Percentiles rank a stretch among this genome's conserved stretches.
Conservation (phyloP, 176 grass and related monocot genomes). For the Aechmea fasciata region DNA sequence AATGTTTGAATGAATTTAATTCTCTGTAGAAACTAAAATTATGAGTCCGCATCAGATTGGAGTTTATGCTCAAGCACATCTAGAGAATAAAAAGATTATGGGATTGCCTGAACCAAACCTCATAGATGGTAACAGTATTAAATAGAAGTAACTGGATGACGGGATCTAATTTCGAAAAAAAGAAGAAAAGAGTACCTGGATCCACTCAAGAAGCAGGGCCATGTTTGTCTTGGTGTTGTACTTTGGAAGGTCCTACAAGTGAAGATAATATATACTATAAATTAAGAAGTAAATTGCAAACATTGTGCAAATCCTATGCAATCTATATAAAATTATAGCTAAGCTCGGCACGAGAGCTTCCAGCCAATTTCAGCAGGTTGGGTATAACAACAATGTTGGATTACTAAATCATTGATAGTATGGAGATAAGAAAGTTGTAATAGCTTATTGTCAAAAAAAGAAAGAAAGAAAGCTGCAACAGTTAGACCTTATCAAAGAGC, state of each 20-base stretch:
- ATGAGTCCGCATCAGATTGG: too few species aligned
- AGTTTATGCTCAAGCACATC: too few species aligned
- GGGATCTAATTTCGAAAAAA: background rate
- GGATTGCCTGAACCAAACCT: too few species aligned
- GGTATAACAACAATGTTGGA: background rate
- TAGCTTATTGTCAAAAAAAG: background rate
- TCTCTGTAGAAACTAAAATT: too few species aligned
- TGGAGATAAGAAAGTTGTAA: too few species aligned
- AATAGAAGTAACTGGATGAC: background rate
- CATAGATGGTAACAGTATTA: too few species aligned
- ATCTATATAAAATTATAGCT: conserved; percentile 2
- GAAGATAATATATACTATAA: conserved; percentile 3
- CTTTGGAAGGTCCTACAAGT: conserved; percentile 27
- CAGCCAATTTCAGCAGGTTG: background rate
- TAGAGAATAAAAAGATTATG: too few species aligned
- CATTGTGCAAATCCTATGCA: background rate
- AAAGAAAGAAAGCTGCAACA: background rate
- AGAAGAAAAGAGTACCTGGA: conserved; percentile 35
- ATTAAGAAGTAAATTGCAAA: conserved; percentile 3
- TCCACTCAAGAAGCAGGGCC: conserved; percentile 47
- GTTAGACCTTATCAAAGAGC: background rate
- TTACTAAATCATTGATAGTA: too few species aligned
- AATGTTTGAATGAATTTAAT: background rate
- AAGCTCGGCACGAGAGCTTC: background rate
- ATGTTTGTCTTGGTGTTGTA: conserved; percentile 25